Conservation (phyloP, 306 rosid genomes). For the Fagus sylvatica region DNA sequence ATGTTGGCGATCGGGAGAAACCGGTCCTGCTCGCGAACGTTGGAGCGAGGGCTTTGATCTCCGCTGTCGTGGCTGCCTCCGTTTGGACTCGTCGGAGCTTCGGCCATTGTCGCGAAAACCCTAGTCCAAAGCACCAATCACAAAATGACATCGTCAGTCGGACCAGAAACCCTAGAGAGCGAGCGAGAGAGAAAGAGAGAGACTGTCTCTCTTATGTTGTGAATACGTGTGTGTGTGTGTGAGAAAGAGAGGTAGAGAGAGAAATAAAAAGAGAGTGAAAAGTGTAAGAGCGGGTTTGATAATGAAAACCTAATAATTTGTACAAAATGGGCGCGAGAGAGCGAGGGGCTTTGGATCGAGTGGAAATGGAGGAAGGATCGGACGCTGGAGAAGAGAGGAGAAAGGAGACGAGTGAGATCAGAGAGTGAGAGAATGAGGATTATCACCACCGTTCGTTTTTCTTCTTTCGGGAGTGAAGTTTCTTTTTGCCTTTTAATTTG, state of each 20-base stretch:
- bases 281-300: conserved; percentile 22
- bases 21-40: conserved; percentile 88
- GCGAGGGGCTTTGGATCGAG: conserved; percentile 46
- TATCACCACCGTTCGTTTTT: conserved; percentile 96
- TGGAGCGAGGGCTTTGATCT: conserved; percentile 88
- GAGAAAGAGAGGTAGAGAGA: neutral
- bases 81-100: conserved; percentile 82
- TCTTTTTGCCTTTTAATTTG: neutral
- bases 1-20: conserved; percentile 91
- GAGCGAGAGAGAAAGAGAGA: neutral
- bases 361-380: conserved; percentile 64
- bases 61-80: conserved; percentile 90
- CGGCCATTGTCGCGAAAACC: conserved; percentile 66
- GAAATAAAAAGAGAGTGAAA: neutral
- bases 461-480: neutral
- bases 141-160: conserved; percentile 25
- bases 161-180: conserved; percentile 37
- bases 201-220: neutral
- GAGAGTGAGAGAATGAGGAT: conserved; percentile 48
- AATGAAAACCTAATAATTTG: neutral
- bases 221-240: no score
- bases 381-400: conserved; percentile 97
- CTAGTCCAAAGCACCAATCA: conserved; percentile 30
- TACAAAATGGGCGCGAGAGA: conserved; percentile 67
- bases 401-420: conserved; percentile 80